A percentile compares a stretch with the other conserved stretches of the same genome.
These are phyloP conservation scores for Phytophthora parvispora DNA, from an alignment of 352 stramenopile genomes.

Conservation along the genomic window DNA sequence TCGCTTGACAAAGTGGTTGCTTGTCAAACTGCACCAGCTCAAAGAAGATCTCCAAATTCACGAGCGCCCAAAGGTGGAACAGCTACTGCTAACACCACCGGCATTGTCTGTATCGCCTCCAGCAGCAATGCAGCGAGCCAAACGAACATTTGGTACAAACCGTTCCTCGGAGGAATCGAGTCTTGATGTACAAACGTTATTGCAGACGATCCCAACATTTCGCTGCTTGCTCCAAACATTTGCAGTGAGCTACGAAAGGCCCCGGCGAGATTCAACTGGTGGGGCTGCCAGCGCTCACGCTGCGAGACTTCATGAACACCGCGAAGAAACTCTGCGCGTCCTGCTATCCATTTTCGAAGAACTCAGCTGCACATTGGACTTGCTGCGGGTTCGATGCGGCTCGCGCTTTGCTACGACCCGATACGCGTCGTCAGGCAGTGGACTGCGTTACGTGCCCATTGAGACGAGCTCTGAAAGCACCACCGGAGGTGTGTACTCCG, in stretches of 20 bases:
- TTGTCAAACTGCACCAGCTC: constrained; percentile 48
- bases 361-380: constrained; percentile 25
- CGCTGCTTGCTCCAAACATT: constrained; percentile 26
- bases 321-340: constrained; percentile 28
- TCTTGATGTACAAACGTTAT: constrained; percentile 19
- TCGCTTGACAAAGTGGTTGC: constrained; percentile 42
- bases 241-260: constrained; percentile 14
- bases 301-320: constrained; percentile 23
- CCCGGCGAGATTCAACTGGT: constrained; percentile 4
- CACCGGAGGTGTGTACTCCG: not conserved
- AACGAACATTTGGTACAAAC: not conserved
- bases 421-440: not conserved
- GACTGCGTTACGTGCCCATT: not conserved
- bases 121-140: constrained; percentile 2
- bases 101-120: constrained; percentile 9
- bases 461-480: not conserved
- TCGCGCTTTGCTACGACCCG: constrained; percentile 23
- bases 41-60: constrained; percentile 46
- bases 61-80: constrained; percentile 34
- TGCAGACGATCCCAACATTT: constrained; percentile 48
- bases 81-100: constrained; percentile 27
- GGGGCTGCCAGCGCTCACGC: constrained; percentile 23
- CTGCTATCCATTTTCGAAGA: constrained; percentile 33
- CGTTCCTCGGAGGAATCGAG: constrained; percentile 1
- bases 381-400: constrained; percentile 38